A percentile compares a stretch with the other conserved stretches of the same genome.
Evolutionary conservation across 345 rosid genomes (phyloP).

Genomic region (Gossypium arboreum): DNA sequence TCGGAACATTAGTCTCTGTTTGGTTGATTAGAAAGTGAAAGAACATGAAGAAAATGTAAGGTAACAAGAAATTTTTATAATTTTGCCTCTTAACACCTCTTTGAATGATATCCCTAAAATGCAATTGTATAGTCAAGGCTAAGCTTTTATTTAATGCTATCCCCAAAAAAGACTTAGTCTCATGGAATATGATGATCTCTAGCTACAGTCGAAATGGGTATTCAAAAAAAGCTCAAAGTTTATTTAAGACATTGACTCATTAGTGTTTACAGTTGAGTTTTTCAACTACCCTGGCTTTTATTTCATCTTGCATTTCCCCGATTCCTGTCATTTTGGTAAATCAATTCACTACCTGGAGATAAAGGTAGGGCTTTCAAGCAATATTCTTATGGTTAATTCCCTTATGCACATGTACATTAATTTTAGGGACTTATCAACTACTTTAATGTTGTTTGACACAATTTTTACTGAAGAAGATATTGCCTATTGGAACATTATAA

Average conservation of each 20-base stretch:
- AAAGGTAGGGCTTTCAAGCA: too few species aligned
- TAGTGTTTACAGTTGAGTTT: slow-evolving; percentile 34
- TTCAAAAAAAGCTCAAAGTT: slow-evolving; percentile 23
- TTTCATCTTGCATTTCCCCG: slow-evolving; percentile 25
- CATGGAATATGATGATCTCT: slow-evolving; percentile 61
- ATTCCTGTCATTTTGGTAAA: too few species aligned
- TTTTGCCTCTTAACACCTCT: too few species aligned
- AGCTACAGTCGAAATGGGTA: slow-evolving; percentile 12
- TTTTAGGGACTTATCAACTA: slow-evolving; percentile 30
- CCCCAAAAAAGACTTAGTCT: slow-evolving; percentile 45
- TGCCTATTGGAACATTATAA: slow-evolving; percentile 37
- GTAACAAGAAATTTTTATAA: neutral
- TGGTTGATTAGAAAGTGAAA: too few species aligned
- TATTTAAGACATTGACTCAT: slow-evolving; percentile 43
- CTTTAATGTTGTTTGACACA: slow-evolving; percentile 37
- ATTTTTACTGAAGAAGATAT: slow-evolving; percentile 37
- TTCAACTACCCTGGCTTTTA: slow-evolving; percentile 48
- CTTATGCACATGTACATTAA: too few species aligned
- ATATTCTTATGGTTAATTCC: too few species aligned
- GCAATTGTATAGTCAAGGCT: slow-evolving; percentile 4
- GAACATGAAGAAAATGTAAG: too few species aligned
- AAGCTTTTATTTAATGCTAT: slow-evolving; percentile 37
- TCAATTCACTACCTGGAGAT: too few species aligned
- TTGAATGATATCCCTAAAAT: neutral
- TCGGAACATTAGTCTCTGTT: too few species aligned